Base-by-base conservation (phyloP, 164 flowering plant species). In the Stephania cephalantha region DNA sequence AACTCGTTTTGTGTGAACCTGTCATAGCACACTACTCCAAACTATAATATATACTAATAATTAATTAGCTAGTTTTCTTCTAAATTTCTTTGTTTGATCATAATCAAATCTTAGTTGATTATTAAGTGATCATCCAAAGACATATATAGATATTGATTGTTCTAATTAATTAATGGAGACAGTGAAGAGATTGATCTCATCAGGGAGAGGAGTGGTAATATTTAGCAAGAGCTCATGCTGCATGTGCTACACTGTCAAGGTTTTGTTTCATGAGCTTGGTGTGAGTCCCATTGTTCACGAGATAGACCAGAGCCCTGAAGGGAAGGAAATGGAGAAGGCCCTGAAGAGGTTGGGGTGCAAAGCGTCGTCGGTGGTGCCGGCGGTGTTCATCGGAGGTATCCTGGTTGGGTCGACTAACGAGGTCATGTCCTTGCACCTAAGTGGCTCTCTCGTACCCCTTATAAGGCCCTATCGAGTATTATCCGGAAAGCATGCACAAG, bases 221-320 rank as follows among this genome's bases (percentile, higher is more conserved):
- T 58, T 58, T 0, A 17, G 64, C 64, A 58, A 58, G 20, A 58
- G 64, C 64, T 76, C 87, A 1, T 85, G 90, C 67, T 83, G 87
- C 85, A 87, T 87, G 88, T 76, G 83, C 77, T 88, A 88, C 80
- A 81, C 89, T 64, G 85, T 85, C 13, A 83, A 85, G 83, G 79
- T 83, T 69, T 46, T 86, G 71, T 88, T 86, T 74, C 79, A 83
- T 64, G 88, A 86, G 9, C 87, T 84, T 29, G 89, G 87, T n/a
- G 89, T 85, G 45, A 81, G 84, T 66, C 88, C 87, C 0, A 85
- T 83, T 7, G 70, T 85, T 18, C 74, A 84, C 46, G 89, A 88
- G 79, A 84, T 88, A 7, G 91, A 88, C 64, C 82, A 84, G 81
- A 85, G 78, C 55, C 67, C 83, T 0, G 77, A 78, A 12, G 89